A percentile compares a stretch with the other conserved stretches of the same genome.
These are phyloP conservation scores for Paxillus ammoniavirescens DNA, from an alignment of 768 basidiomycete species.

Conservation along the genomic window DNA sequence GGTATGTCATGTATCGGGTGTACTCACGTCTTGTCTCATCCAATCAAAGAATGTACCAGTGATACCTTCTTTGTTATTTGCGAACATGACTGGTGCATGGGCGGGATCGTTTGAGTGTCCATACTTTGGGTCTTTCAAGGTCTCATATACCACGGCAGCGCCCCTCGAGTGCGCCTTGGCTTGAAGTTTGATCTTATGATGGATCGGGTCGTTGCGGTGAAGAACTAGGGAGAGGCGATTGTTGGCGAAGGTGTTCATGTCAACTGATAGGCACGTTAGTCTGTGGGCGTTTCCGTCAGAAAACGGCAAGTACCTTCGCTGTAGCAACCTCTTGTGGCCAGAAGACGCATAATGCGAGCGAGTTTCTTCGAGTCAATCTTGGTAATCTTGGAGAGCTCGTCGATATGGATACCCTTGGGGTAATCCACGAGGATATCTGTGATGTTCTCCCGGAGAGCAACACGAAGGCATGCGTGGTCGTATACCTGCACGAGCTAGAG, in stretches of 20 bases:
- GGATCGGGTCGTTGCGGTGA: slow-evolving; percentile 19
- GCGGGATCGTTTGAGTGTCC: slow-evolving; percentile 21
- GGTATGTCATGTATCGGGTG: background rate
- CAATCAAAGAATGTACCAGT: slow-evolving; percentile 24
- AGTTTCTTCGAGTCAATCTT: slow-evolving; percentile 27
- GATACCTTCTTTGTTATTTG: slow-evolving; percentile 15
- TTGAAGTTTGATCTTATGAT: slow-evolving; percentile 19
- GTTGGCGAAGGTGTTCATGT: slow-evolving; percentile 32
- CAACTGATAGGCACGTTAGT: slow-evolving; percentile 18
- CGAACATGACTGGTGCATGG: slow-evolving; percentile 20
- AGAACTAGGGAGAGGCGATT: slow-evolving; percentile 33
- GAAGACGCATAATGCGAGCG: slow-evolving; percentile 28
- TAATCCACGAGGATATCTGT: slow-evolving; percentile 26
- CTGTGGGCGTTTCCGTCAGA: background rate
- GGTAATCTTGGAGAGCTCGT: slow-evolving; percentile 23
- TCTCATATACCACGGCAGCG: slow-evolving; percentile 23
- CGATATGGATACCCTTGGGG: slow-evolving; percentile 33
- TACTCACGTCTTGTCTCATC: slow-evolving; percentile 21
- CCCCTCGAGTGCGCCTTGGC: slow-evolving; percentile 17
- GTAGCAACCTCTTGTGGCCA: slow-evolving; percentile 31
- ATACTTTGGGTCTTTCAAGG: slow-evolving; percentile 22
- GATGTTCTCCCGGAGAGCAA: slow-evolving; percentile 26
- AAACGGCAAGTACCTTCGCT: slow-evolving; percentile 27
- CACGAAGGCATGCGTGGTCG: slow-evolving; percentile 28
- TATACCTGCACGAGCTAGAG: slow-evolving; percentile 25